These are phyloP conservation scores for Cyclotella baltica DNA, from an alignment of 108 stramenopile genomes.

Conservation along the genomic window DNA sequence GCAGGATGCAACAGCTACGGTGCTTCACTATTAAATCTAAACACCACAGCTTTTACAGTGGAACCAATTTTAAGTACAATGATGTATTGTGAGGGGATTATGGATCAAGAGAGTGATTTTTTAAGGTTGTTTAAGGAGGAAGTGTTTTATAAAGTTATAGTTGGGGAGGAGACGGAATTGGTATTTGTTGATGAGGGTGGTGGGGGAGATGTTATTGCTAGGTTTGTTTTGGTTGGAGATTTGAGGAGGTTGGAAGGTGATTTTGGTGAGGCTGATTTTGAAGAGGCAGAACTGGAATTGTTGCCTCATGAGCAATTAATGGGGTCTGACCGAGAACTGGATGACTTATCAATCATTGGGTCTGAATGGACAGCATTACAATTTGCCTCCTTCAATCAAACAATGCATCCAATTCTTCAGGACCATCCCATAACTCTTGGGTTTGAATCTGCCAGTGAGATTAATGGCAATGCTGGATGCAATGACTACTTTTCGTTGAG, in stretches of 20 bases:
- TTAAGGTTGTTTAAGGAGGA: not conserved
- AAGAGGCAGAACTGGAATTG: not conserved
- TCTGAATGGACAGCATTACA: not conserved
- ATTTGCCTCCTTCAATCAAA: not conserved
- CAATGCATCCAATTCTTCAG: not conserved
- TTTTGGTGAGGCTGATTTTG: not conserved
- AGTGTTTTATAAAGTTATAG: conserved; percentile 8
- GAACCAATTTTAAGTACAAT: no score
- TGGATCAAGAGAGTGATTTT: conserved; percentile 22
- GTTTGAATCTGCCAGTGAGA: not conserved
- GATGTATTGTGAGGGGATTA: conserved; percentile 20
- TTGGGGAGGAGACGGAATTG: not conserved
- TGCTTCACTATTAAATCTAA: no score
- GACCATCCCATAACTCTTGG: conserved; percentile 3
- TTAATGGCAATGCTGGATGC: conserved; percentile 9
- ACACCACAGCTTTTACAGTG: no score
- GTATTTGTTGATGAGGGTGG: not conserved
- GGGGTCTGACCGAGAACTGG: not conserved
- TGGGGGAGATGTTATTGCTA: not conserved
- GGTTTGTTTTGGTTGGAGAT: not conserved
- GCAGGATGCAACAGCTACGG: no score
- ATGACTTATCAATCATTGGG: not conserved
- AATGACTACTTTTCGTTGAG: not conserved
- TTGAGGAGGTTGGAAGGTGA: not conserved
- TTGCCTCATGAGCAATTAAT: not conserved